A percentile compares a stretch with the other conserved stretches of the same genome.
These are phyloP conservation scores for Babesia ovata DNA, from an alignment of 169 alveolate species.

Conservation along the genomic window DNA sequence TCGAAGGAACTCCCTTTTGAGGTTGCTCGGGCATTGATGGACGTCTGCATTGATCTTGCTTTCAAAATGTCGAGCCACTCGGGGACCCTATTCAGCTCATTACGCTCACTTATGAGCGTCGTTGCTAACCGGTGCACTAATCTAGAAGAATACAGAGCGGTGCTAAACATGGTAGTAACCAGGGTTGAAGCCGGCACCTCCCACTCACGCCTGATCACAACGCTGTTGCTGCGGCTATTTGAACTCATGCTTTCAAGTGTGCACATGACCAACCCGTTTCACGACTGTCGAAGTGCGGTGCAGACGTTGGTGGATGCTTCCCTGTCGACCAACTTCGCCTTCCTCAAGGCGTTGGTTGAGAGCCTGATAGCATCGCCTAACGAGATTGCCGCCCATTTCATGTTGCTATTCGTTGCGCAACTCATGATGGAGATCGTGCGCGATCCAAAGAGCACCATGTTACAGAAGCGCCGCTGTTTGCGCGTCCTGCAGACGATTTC, in stretches of 20 bases:
- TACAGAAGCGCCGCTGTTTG: conserved; percentile 28
- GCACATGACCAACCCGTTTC: conserved; percentile 4
- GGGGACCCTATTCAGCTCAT: not conserved
- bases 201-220: not conserved
- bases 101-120: not conserved
- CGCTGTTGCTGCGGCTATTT: conserved; percentile 15
- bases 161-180: conserved; percentile 9
- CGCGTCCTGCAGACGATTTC: conserved; percentile 11
- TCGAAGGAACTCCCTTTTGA: conserved; percentile 28
- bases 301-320: conserved; percentile 1
- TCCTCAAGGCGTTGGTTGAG: conserved; percentile 20
- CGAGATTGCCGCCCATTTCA: conserved; percentile 16
- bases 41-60: conserved; percentile 3
- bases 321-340: not conserved
- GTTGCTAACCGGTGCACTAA: conserved; percentile 9
- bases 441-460: not conserved
- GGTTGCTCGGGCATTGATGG: conserved; percentile 16
- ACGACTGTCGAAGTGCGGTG: conserved; percentile 1
- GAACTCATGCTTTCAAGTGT: conserved; percentile 29
- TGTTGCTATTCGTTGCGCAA: conserved; percentile 7
- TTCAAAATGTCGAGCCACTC: not conserved
- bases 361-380: not conserved
- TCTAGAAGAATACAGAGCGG: conserved; percentile 14
- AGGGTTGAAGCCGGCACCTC: conserved; percentile 1
- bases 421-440: conserved; percentile 3